Evolutionary conservation across 2,329 filamentous ascomycete genomes (phyloP).

Genomic region (Leptodontidium sp.): DNA sequence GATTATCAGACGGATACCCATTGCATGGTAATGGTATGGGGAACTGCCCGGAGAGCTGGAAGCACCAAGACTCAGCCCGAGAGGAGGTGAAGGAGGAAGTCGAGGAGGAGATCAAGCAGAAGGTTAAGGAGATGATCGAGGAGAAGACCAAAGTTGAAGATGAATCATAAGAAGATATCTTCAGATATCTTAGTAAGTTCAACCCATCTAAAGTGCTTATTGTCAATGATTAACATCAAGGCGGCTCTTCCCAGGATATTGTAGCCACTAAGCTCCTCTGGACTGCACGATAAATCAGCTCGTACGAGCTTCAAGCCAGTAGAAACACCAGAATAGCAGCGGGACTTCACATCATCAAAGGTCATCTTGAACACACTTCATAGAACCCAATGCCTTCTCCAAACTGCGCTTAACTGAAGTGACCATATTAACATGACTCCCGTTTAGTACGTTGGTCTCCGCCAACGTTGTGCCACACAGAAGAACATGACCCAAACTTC

Average conservation of each 20-base stretch:
- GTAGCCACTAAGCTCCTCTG: no score
- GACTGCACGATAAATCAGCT: no score
- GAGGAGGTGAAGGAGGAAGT: not conserved
- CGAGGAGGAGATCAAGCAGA: not conserved
- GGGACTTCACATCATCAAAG: not conserved
- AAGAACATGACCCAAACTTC: no score
- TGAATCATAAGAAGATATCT: not conserved
- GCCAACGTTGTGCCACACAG: no score
- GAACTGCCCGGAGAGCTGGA: conserved; percentile 1
- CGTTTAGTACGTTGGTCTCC: no score
- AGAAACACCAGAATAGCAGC: no score
- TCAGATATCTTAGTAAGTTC: not conserved
- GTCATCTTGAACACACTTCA: not conserved
- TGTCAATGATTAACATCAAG: not conserved
- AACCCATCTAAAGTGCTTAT: not conserved
- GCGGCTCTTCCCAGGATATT: not conserved
- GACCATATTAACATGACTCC: no score
- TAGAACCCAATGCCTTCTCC: no score
- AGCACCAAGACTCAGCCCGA: not conserved
- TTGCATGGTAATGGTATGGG: not conserved
- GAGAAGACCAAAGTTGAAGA: conserved; percentile 7
- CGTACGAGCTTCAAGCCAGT: no score
- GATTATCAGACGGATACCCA: not conserved
- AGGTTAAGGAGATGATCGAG: not conserved
- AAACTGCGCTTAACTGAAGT: no score